phyloP scores from a whole-genome alignment of 2,329 filamentous ascomycete genomes.

The Lecanoromycetidae sp. region DNA sequence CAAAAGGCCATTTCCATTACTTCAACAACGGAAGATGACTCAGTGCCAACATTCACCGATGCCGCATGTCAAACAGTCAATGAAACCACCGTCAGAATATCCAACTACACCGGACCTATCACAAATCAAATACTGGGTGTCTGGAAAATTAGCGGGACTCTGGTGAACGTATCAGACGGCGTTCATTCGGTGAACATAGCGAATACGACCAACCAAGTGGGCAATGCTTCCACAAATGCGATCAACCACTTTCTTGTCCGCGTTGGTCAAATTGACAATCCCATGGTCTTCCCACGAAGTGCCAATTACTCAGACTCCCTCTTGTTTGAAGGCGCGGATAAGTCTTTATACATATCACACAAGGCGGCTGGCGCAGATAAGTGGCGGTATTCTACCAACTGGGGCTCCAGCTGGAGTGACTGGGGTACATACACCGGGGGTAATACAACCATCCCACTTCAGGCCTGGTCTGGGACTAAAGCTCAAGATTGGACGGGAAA shows the following conservation, averaged over 20 bases:
- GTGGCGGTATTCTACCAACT: constrained; percentile 52
- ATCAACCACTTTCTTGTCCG: constrained; percentile 52
- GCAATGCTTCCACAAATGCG: constrained; percentile 36
- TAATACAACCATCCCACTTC: constrained; percentile 36
- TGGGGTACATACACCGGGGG: constrained; percentile 46
- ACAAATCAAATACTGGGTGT: constrained; percentile 41
- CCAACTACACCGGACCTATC: constrained; percentile 11
- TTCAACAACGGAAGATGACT: constrained; percentile 40
- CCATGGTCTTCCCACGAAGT: constrained; percentile 43
- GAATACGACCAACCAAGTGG: constrained; percentile 38
- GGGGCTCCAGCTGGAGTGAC: constrained; percentile 46
- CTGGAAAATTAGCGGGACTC: constrained; percentile 42
- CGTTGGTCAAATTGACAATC: constrained; percentile 46
- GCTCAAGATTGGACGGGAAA: constrained; percentile 49
- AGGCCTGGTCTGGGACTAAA: constrained; percentile 47
- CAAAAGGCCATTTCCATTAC: constrained; percentile 38
- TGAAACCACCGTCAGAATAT: constrained; percentile 29
- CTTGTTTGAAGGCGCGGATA: constrained; percentile 34
- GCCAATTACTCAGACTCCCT: constrained; percentile 49
- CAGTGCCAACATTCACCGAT: constrained; percentile 33
- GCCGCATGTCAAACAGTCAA: constrained; percentile 36
- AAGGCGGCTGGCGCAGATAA: constrained; percentile 49
- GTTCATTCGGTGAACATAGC: constrained; percentile 47
- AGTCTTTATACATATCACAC: constrained; percentile 42
- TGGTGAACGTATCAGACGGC: constrained; percentile 48